A percentile compares a stretch with the other conserved stretches of the same genome.
Conservation (phyloP, 2,329 filamentous ascomycete genomes). For the Fusarium mexicanum region DNA sequence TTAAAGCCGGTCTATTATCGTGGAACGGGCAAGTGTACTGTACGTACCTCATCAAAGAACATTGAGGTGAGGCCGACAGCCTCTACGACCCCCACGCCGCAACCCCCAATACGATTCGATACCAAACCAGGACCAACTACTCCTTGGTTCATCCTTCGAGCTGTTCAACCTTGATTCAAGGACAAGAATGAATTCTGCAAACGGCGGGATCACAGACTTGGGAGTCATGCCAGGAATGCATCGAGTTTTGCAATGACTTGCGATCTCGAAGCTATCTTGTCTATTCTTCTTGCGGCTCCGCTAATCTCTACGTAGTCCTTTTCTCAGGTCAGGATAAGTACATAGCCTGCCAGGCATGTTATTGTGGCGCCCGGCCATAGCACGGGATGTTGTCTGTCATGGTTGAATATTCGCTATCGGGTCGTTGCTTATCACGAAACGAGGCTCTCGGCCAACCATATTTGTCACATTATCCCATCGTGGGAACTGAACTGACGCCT, state of each 20-base stretch:
- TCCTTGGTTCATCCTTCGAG: neutral
- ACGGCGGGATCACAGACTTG: neutral
- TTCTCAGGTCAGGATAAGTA: slow-evolving; percentile 4
- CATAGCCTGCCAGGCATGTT: neutral
- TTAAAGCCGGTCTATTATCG: slow-evolving; percentile 20
- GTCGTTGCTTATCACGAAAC: slow-evolving; percentile 22
- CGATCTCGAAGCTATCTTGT: neutral
- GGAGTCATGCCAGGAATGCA: slow-evolving; percentile 2
- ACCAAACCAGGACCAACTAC: neutral
- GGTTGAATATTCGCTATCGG: slow-evolving; percentile 18
- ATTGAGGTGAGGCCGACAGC: neutral
- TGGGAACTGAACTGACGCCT: neutral
- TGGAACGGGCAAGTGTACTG: neutral
- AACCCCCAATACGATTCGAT: slow-evolving; percentile 4
- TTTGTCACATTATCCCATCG: slow-evolving; percentile 2
- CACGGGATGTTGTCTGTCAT: slow-evolving; percentile 2
- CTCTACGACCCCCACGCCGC: slow-evolving; percentile 10
- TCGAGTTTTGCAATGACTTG: neutral
- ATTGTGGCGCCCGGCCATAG: slow-evolving; percentile 14
- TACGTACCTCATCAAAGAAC: neutral
- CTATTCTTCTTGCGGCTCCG: slow-evolving; percentile 15
- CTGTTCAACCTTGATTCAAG: neutral
- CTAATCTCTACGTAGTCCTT: neutral
- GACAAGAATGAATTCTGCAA: neutral
- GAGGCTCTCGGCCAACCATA: slow-evolving; percentile 6